A percentile compares a stretch with the other conserved stretches of the same genome.
These are phyloP conservation scores for Lagenidium giganteum DNA, from an alignment of 352 stramenopile species.

Conservation along the genomic window DNA sequence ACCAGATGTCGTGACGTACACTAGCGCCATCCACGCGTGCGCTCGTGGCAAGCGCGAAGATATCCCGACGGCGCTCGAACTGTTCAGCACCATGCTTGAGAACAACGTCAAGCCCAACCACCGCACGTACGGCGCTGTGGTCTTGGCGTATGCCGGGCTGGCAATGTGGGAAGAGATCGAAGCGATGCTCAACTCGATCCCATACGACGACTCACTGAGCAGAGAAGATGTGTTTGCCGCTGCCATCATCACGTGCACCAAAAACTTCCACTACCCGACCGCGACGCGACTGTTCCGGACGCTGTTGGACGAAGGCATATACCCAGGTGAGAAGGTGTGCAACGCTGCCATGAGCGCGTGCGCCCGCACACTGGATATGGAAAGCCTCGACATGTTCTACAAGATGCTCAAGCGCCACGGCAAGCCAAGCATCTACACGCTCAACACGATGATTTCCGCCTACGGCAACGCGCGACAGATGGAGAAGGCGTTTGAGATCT, in stretches of 20 bases:
- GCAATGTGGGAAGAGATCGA: constrained; percentile 69
- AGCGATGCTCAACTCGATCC: constrained; percentile 48
- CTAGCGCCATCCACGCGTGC: constrained; percentile 76
- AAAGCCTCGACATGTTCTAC: constrained; percentile 57
- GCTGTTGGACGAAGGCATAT: constrained; percentile 62
- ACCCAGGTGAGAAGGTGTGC: constrained; percentile 66
- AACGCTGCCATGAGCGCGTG: constrained; percentile 67
- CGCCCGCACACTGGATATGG: constrained; percentile 49
- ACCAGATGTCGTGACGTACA: constrained; percentile 74
- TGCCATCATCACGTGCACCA: constrained; percentile 72
- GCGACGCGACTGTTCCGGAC: constrained; percentile 55
- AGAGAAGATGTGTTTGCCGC: constrained; percentile 68
- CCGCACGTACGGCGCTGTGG: constrained; percentile 64
- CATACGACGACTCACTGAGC: constrained; percentile 40
- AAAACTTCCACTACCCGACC: constrained; percentile 60
- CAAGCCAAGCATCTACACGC: constrained; percentile 64
- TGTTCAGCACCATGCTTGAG: constrained; percentile 77
- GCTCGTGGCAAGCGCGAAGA: constrained; percentile 44
- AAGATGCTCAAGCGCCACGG: constrained; percentile 51
- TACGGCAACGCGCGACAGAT: constrained; percentile 60
- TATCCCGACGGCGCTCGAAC: constrained; percentile 44
- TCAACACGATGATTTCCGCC: constrained; percentile 83
- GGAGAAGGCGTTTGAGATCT: constrained; percentile 58
- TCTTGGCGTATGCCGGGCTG: constrained; percentile 66
- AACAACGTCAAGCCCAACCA: constrained; percentile 52